These are phyloP conservation scores for Dioscorea dumetorum DNA, from an alignment of 106 monocot species.

Conservation along the genomic window DNA sequence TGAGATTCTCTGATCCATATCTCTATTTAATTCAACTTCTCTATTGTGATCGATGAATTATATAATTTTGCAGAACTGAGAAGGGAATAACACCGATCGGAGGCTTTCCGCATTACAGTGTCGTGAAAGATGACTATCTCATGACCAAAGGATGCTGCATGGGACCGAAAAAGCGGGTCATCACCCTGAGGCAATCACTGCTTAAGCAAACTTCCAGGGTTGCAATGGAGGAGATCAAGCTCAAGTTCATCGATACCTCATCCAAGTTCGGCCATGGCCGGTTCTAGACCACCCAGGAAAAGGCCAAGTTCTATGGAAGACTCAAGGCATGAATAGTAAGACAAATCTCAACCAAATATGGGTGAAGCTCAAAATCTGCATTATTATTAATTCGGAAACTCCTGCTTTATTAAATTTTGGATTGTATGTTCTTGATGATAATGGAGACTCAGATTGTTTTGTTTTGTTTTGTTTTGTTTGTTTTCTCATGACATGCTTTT, in stretches of 20 bases:
- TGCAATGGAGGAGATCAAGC: slow-evolving; percentile 66
- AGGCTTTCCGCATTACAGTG: slow-evolving; percentile 62
- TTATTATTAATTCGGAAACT: too few species aligned
- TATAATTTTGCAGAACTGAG: slow-evolving; percentile 39
- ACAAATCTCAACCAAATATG: not conserved
- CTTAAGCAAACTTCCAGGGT: slow-evolving; percentile 56
- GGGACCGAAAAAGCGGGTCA: slow-evolving; percentile 61
- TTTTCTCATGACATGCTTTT: too few species aligned
- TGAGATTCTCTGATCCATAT: not conserved
- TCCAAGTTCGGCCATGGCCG: slow-evolving; percentile 75
- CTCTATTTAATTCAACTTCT: not conserved
- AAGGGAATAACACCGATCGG: slow-evolving; percentile 74
- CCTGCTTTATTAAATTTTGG: too few species aligned
- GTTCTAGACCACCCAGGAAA: slow-evolving; percentile 67
- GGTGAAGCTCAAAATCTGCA: not conserved
- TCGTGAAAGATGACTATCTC: slow-evolving; percentile 67
- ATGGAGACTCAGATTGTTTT: too few species aligned
- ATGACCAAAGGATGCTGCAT: slow-evolving; percentile 66
- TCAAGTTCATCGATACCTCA: slow-evolving; percentile 67
- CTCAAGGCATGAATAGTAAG: slow-evolving; percentile 36
- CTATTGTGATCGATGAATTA: too few species aligned
- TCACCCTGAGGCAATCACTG: slow-evolving; percentile 59
- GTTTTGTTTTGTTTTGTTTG: too few species aligned
- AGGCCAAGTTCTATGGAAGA: slow-evolving; percentile 57
- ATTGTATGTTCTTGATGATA: too few species aligned